Evolutionary conservation across 371 early-diverging fungal species (phyloP).

Genomic region (Phascolomyces articulosus): DNA sequence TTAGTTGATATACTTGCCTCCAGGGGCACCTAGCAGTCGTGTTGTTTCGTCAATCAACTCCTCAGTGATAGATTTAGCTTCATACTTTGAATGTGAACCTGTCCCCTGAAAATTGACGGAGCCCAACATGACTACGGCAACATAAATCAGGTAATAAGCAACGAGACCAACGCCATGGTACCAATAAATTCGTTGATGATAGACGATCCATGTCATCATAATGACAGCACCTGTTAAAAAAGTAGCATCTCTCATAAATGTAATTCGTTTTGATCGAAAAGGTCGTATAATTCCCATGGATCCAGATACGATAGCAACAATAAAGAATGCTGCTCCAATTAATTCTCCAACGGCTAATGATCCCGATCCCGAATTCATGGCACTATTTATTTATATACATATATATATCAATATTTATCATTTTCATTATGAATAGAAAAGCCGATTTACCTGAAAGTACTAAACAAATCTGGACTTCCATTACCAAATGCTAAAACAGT

Average conservation of each 20-base stretch:
- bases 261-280: conserved; percentile 64
- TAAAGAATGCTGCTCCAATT: conserved; percentile 81
- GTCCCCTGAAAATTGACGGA: conserved; percentile 18
- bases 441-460: conserved; percentile 63
- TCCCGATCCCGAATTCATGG: conserved; percentile 71
- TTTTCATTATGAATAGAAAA: no score
- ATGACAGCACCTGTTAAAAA: conserved; percentile 72
- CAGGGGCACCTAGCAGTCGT: conserved; percentile 9
- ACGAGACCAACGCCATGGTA: conserved; percentile 62
- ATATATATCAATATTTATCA: neutral
- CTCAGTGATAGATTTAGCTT: conserved; percentile 10
- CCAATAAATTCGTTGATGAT: conserved; percentile 64
- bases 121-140: conserved; percentile 48
- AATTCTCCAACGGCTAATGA: conserved; percentile 83
- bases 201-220: conserved; percentile 61
- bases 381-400: conserved; percentile 37
- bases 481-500: conserved; percentile 87
- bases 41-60: conserved; percentile 21
- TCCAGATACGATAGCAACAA: conserved; percentile 74
- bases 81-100: neutral
- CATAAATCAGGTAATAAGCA: conserved; percentile 59
- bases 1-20: conserved; percentile 8
- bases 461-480: conserved; percentile 83
- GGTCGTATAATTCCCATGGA: conserved; percentile 71
- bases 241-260: conserved; percentile 73